Percentiles rank a stretch among this genome's conserved stretches.
Conservation (phyloP, 305 asterid genomes). For the Fraxinus baroniana region DNA sequence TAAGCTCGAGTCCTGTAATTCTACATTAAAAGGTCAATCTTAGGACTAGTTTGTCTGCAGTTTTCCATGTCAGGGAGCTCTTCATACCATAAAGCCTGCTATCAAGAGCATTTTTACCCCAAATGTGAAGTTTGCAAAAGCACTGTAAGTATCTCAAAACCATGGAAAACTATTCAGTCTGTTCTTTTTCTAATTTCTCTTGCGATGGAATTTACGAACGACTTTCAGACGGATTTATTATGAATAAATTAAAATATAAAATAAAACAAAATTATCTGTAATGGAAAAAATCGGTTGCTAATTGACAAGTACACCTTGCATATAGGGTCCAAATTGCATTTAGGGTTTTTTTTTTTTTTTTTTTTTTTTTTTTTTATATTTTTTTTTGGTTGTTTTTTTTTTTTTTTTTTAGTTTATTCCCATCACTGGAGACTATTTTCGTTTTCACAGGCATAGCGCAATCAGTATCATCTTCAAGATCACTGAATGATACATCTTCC, state of each 20-base stretch:
- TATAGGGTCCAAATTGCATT: no score
- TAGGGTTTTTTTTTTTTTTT: no score
- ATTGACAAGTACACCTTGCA: no score
- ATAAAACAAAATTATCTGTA: no score
- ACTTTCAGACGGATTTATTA: neutral
- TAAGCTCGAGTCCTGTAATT: neutral
- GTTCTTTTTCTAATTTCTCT: neutral
- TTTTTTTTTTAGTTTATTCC: neutral
- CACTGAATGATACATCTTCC: conserved; percentile 96
- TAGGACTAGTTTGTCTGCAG: conserved; percentile 16
- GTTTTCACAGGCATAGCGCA: conserved; percentile 49
- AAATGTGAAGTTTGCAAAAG: conserved; percentile 53
- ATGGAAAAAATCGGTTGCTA: no score
- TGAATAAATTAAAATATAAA: no score
- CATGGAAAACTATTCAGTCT: neutral
- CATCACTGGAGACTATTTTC: conserved; percentile 12
- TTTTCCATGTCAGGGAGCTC: conserved; percentile 47
- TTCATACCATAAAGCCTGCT: conserved; percentile 51
- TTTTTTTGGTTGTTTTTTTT: no score
- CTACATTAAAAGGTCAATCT: neutral
- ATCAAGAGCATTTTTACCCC: conserved; percentile 50
- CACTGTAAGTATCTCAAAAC: conserved; percentile 34
- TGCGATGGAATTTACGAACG: neutral
- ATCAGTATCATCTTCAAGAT: conserved; percentile 86
- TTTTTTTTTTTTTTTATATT: no score